Base-by-base conservation (phyloP, 2,329 filamentous ascomycete genomes). In the Cercospora zeae-maydis region DNA sequence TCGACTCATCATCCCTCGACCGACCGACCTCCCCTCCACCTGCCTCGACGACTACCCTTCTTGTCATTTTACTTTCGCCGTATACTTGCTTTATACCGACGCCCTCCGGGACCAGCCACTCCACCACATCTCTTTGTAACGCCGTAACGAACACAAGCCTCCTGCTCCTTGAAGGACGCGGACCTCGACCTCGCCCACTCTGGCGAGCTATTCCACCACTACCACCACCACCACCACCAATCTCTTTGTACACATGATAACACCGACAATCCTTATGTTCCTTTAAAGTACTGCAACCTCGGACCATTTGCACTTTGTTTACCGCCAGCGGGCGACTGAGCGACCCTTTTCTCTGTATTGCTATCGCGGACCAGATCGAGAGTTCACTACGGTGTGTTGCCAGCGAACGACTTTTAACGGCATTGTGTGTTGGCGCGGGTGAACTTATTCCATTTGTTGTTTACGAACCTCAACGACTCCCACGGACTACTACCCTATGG, bases 401-500 rank as follows among this genome's bases (percentile, higher is more conserved):
- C 60, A 61, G 58, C 54, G 53, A 57, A 63, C 65, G 66, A 66
- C 63, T 47, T 58, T 61, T 16, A 10, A 34, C 49, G 49, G 42
- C 42, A 49, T 49, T 34, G 49, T 53, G 53, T 68, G 63, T 67
- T 68, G 61, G 63, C 61, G 59, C 54, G 63, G 58, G 59, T 67
- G 53, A 57, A 63, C 66, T 33, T 58, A 60, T 55, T 59, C 55
- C 30, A 61, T 60, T 62, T 65, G 62, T 64, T 64, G 59, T 66
- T 65, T 53, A 63, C 64, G 66, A 65, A 65, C 58, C 36, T 56
- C 45, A 36, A 49, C 59, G 24, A 36, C 36, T 45, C 49, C 42
- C 53, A 56, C 52, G 62, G 36, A 59, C 57, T 58, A 54, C 34
- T 49, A 68, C 67, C 70, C 67, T 71, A 89, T 96, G 92, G 91